These are phyloP conservation scores for Elaeagnus macrophylla DNA, from an alignment of 306 rosid genomes.

Conservation along the genomic window DNA sequence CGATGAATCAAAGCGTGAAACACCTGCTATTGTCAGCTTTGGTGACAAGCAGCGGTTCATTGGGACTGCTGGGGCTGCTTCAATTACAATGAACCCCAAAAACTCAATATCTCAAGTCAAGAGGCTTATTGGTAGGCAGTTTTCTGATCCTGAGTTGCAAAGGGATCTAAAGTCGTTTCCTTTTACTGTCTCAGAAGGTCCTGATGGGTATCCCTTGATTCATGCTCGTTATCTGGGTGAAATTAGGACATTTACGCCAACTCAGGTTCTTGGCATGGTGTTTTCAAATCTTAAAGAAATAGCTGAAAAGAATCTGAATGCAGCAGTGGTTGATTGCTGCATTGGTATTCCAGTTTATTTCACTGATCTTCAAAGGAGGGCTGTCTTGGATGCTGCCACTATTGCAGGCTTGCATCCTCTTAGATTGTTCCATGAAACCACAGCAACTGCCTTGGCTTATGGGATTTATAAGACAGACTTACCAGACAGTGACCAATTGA, in stretches of 20 bases:
- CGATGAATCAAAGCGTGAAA: slow-evolving; percentile 93
- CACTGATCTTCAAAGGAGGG: slow-evolving; percentile 91
- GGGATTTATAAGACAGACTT: slow-evolving; percentile 94
- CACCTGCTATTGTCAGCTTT: slow-evolving; percentile 89
- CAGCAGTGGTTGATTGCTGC: slow-evolving; percentile 85
- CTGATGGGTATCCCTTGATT: slow-evolving; percentile 80
- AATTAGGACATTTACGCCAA: slow-evolving; percentile 52
- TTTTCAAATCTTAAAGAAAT: slow-evolving; percentile 68
- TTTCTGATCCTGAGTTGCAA: slow-evolving; percentile 75
- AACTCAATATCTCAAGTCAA: slow-evolving; percentile 78
- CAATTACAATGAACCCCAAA: slow-evolving; percentile 93
- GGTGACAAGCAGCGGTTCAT: slow-evolving; percentile 91
- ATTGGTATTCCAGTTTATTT: slow-evolving; percentile 91
- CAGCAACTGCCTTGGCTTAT: slow-evolving; percentile 91
- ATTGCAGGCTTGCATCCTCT: slow-evolving; percentile 92
- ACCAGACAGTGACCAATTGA: slow-evolving; percentile 69
- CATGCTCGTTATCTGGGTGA: slow-evolving; percentile 77
- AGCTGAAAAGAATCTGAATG: slow-evolving; percentile 69
- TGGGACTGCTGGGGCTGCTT: slow-evolving; percentile 93
- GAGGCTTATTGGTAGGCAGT: slow-evolving; percentile 61
- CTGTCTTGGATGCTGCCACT: slow-evolving; percentile 78
- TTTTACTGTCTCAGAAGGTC: slow-evolving; percentile 60
- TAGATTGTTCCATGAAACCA: slow-evolving; percentile 76
- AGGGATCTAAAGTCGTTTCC: slow-evolving; percentile 68
- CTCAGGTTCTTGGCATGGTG: slow-evolving; percentile 78